These are phyloP conservation scores for Rhodamnia argentea DNA, from an alignment of 345 rosid genomes.

Conservation along the genomic window DNA sequence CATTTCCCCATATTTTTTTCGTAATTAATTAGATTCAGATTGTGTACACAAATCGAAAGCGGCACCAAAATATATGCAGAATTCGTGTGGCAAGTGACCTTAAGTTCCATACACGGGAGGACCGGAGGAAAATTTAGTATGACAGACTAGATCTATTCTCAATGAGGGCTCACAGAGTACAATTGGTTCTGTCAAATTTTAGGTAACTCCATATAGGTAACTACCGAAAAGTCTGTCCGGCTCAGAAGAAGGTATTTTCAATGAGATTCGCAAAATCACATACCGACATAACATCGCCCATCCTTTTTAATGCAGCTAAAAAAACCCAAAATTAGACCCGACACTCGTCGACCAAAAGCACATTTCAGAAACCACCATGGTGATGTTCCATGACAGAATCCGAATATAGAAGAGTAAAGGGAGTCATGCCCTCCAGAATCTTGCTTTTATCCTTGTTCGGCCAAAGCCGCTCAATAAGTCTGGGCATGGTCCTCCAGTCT, in stretches of 20 bases:
- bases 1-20: not conserved
- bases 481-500: not conserved
- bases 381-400: not conserved
- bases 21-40: not conserved
- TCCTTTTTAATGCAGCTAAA: not conserved
- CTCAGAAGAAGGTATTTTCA: not conserved
- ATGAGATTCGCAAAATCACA: not conserved
- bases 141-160: not conserved
- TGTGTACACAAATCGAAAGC: not conserved
- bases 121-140: not conserved
- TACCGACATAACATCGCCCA: not conserved
- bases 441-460: not conserved
- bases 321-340: not conserved
- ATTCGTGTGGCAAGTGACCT: not conserved
- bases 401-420: not conserved
- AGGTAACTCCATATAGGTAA: not conserved
- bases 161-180: not conserved
- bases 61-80: not conserved
- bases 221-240: not conserved
- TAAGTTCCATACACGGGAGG: not conserved
- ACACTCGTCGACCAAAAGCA: not conserved
- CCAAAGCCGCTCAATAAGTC: not conserved
- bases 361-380: not conserved
- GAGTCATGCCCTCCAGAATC: not conserved
- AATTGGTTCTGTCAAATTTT: not conserved